Evolutionary conservation across 2,329 filamentous ascomycete species (phyloP).

Genomic region (Aspergillus sp.): DNA sequence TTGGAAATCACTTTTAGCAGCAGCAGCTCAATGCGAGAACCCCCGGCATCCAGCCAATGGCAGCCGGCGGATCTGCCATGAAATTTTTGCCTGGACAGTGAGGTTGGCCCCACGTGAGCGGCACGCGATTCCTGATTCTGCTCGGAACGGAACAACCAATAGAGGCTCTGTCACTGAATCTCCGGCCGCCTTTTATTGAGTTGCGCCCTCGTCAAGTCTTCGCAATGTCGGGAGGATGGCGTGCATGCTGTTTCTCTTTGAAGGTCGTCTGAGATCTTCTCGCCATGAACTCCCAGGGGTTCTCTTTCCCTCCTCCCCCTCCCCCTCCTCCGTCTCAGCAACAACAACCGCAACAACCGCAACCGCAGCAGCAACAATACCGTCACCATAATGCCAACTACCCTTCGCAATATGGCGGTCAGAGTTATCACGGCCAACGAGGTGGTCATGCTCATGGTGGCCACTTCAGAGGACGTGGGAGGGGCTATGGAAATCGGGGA

Average conservation of each 20-base stretch:
- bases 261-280: constrained; percentile 27
- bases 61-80: constrained; percentile 17
- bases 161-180: constrained; percentile 3
- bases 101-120: constrained; percentile 16
- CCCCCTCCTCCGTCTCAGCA: constrained; percentile 40
- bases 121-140: constrained; percentile 3
- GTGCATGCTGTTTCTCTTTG: constrained; percentile 25
- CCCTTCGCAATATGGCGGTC: constrained; percentile 28
- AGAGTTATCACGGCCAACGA: constrained; percentile 28
- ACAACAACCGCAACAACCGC: constrained; percentile 24
- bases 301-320: constrained; percentile 50
- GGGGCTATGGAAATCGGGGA: constrained; percentile 37
- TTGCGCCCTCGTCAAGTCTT: constrained; percentile 10
- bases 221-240: constrained; percentile 31
- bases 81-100: constrained; percentile 18
- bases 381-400: constrained; percentile 20
- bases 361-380: constrained; percentile 23
- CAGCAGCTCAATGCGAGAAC: no score
- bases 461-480: constrained; percentile 35
- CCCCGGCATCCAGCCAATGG: constrained; percentile 20
- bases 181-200: constrained; percentile 10
- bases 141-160: constrained; percentile 28
- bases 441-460: constrained; percentile 31
- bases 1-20: no score
- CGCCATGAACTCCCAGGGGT: constrained; percentile 45